Conservation (phyloP, 805 yeast genomes). For the Candida insectalens region DNA sequence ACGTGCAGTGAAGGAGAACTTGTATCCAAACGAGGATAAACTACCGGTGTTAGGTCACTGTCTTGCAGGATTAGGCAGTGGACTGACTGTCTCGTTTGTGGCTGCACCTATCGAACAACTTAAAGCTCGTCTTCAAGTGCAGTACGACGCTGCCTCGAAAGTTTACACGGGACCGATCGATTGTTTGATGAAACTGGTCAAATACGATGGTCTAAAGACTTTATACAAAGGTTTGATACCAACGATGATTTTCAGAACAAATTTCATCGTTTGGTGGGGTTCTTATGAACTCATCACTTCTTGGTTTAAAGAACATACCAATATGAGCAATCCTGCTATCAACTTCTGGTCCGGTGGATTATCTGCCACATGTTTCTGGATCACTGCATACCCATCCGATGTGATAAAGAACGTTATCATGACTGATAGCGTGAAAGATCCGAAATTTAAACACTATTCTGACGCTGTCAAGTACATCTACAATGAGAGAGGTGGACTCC, state of each 20-base stretch:
- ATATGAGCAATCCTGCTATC: slow-evolving; percentile 55
- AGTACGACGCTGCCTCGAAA: slow-evolving; percentile 66
- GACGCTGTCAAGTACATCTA: slow-evolving; percentile 67
- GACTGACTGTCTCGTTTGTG: slow-evolving; percentile 88
- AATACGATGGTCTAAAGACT: slow-evolving; percentile 58
- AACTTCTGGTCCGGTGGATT: slow-evolving; percentile 92
- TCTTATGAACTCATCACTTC: slow-evolving; percentile 73
- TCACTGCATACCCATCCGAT: slow-evolving; percentile 81
- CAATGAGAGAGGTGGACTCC: slow-evolving; percentile 43
- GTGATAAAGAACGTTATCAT: slow-evolving; percentile 80
- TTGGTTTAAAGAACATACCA: slow-evolving; percentile 56
- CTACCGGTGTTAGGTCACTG: slow-evolving; percentile 70
- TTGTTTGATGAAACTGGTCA: slow-evolving; percentile 51
- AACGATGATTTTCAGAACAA: slow-evolving; percentile 80
- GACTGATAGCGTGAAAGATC: slow-evolving; percentile 68
- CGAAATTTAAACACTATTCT: slow-evolving; percentile 61
- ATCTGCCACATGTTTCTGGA: slow-evolving; percentile 82
- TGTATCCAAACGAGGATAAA: slow-evolving; percentile 51
- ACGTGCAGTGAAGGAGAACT: slow-evolving; percentile 50
- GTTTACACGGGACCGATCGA: slow-evolving; percentile 73
- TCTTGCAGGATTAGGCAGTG: slow-evolving; percentile 73
- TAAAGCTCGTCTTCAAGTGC: slow-evolving; percentile 84
- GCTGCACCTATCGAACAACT: slow-evolving; percentile 92
- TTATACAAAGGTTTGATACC: slow-evolving; percentile 75
- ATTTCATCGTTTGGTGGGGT: slow-evolving; percentile 92